phyloP scores from a whole-genome alignment of 306 rosid genomes.

The Gynostemma pentaphyllum region DNA sequence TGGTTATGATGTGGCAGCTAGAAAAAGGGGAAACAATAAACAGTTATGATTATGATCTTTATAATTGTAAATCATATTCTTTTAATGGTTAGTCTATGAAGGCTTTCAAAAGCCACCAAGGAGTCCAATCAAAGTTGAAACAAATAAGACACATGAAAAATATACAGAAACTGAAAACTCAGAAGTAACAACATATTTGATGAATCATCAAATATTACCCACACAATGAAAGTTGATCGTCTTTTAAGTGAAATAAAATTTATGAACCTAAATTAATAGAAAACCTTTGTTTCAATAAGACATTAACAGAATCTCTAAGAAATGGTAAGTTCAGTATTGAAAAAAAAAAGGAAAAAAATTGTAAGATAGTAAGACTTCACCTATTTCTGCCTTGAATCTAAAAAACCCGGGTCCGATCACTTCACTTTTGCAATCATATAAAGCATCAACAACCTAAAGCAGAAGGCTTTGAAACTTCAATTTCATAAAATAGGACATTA shows the following conservation, averaged over 20 bases:
- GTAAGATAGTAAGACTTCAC: constrained; percentile 24
- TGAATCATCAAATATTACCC: background rate
- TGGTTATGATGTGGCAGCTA: background rate
- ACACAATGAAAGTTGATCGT: background rate
- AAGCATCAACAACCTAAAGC: constrained; percentile 76
- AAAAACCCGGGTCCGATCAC: constrained; percentile 98
- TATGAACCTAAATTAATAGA: background rate
- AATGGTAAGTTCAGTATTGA: too few relatives aligned
- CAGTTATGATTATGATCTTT: too few relatives aligned
- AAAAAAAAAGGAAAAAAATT: background rate
- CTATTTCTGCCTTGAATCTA: constrained; percentile 97
- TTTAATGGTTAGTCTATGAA: too few relatives aligned
- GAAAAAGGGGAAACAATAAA: background rate
- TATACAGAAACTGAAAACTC: background rate
- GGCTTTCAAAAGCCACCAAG: background rate
- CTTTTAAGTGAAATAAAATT: background rate
- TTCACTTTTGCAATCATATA: constrained; percentile 98
- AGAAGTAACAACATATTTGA: background rate
- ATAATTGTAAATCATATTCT: too few relatives aligned
- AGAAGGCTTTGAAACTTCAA: constrained; percentile 15
- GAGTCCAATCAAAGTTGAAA: too few relatives aligned
- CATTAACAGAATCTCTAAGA: too few relatives aligned
- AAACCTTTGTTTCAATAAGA: too few relatives aligned
- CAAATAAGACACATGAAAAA: background rate
- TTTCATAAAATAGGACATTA: background rate